phyloP scores from a whole-genome alignment of 495 filamentous ascomycete genomes.

The Lasiosphaeria ovina region DNA sequence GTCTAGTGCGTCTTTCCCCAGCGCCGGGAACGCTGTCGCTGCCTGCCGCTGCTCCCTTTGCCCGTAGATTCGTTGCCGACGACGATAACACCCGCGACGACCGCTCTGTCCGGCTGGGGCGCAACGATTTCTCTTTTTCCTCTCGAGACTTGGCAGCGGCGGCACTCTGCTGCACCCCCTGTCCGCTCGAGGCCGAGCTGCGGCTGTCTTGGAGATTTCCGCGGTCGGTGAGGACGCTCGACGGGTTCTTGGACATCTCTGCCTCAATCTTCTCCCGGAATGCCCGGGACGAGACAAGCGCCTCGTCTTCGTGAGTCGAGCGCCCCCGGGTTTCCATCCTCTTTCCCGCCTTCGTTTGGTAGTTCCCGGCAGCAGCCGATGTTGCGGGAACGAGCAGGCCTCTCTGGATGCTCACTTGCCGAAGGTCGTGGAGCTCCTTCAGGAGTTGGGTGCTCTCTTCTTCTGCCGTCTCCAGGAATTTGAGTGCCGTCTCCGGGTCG shows the following conservation, averaged over 20 bases:
- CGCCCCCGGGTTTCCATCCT: conserved; percentile 14
- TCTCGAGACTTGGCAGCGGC: conserved; percentile 5
- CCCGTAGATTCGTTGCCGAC: not conserved
- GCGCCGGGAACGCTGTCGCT: not conserved
- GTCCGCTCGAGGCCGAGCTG: conserved; percentile 25
- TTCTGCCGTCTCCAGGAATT: conserved; percentile 22
- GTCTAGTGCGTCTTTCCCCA: not conserved
- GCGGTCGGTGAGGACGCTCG: conserved; percentile 24
- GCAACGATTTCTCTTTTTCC: conserved; percentile 2
- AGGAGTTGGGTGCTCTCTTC: conserved; percentile 20
- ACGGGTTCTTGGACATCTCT: conserved; percentile 22
- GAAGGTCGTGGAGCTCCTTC: conserved; percentile 22
- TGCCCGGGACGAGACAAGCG: conserved; percentile 25
- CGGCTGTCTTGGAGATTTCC: conserved; percentile 30
- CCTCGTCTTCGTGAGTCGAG: conserved; percentile 18
- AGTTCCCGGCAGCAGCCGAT: not conserved
- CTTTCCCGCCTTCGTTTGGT: conserved; percentile 7
- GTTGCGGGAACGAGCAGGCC: conserved; percentile 10
- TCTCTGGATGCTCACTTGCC: conserved; percentile 15
- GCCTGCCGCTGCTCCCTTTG: not conserved
- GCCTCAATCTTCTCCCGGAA: conserved; percentile 31
- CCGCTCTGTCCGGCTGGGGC: conserved; percentile 2
- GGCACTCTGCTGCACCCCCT: conserved; percentile 3
- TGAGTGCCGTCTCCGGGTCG: conserved; percentile 19
- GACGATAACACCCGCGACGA: not conserved